Base-by-base conservation (phyloP, 148 eudicot species). In the Chenopodium suecicum region DNA sequence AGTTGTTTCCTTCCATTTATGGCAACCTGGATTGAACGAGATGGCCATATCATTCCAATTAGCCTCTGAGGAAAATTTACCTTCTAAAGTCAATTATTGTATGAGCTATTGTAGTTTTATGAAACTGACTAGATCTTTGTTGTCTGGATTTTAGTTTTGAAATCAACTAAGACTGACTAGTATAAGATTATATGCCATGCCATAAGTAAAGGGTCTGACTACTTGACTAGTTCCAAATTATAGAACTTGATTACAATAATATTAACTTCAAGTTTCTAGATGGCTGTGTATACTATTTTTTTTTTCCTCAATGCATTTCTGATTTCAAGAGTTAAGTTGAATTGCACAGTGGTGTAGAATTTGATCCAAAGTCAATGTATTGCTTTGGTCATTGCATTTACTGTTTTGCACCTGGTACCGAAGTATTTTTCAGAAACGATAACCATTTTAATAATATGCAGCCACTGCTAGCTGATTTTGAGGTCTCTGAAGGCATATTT, bases 401-500 rank as follows among this genome's bases (percentile, higher is more conserved):
- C 44, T 70, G 10, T n/a, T 29, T 69, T 27, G 54, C 25, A 29
- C 31, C 65, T 13, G 25, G 17, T 67, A 9, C 41, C 46, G 68
- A 78, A 10, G 14, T 37, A 20, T 71, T 2, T 20, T 44, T 37
- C 16, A 46, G 22, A 74, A 74, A 25, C 12, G 1, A 25, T 23
- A 9, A 1, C 6, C 4, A 14, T 60, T 64, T 23, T 48, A 64
- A 17, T 75, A 50, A 14, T 68, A 6, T 88, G 88, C 92, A 95
- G 97, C 89, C 91, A 9, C 78, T 91, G 32, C 14, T 92, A 82
- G 92, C 98, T 82, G 99, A 93, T 87, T 95, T 92, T 88, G 97
- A 93, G 85, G 91, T 95, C 27, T 93, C 92, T 1, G 94, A 93
- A 91, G 98, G 99, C 82, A 95, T 95, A 64, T 94, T 88, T 84